Conservation (phyloP, 495 filamentous ascomycete genomes). For the Talaromyces trachyspermus region DNA sequence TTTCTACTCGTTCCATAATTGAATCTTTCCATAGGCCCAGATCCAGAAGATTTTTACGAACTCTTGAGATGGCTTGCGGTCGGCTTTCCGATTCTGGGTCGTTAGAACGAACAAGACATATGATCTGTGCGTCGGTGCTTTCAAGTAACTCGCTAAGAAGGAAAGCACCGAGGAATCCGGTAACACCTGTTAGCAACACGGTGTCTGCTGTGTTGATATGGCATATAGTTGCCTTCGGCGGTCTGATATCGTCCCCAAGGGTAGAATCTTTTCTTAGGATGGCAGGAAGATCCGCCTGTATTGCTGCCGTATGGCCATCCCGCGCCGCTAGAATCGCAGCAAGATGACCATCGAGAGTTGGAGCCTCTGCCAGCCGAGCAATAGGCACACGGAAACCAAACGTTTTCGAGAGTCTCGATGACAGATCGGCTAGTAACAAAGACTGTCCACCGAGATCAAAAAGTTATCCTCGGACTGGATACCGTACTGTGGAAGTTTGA, state of each 20-base stretch:
- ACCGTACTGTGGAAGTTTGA: conserved; percentile 44
- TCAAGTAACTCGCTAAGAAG: conserved; percentile 46
- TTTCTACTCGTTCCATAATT: conserved; percentile 60
- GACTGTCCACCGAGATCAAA: conserved; percentile 65
- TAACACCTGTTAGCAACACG: conserved; percentile 52
- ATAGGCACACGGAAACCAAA: conserved; percentile 59
- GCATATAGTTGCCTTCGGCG: conserved; percentile 35
- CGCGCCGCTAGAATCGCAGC: conserved; percentile 49
- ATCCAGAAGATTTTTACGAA: conserved; percentile 57
- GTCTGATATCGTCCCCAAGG: conserved; percentile 51
- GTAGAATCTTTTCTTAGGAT: conserved; percentile 51
- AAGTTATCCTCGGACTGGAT: conserved; percentile 58
- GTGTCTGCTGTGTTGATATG: conserved; percentile 51
- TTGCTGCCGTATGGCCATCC: conserved; percentile 57
- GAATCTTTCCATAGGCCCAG: conserved; percentile 59
- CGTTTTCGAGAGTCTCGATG: conserved; percentile 46
- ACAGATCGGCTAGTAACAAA: conserved; percentile 57
- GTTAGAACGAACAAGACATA: conserved; percentile 59
- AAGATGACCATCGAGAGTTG: conserved; percentile 54
- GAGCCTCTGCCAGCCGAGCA: conserved; percentile 52
- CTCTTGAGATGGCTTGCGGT: conserved; percentile 46
- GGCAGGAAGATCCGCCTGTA: conserved; percentile 57
- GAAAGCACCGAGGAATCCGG: conserved; percentile 53
- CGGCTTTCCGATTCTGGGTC: conserved; percentile 48
- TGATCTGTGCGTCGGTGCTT: conserved; percentile 52